Evolutionary conservation across 2,329 filamentous ascomycete genomes (phyloP).

Genomic region (Fusarium agapanthi): DNA sequence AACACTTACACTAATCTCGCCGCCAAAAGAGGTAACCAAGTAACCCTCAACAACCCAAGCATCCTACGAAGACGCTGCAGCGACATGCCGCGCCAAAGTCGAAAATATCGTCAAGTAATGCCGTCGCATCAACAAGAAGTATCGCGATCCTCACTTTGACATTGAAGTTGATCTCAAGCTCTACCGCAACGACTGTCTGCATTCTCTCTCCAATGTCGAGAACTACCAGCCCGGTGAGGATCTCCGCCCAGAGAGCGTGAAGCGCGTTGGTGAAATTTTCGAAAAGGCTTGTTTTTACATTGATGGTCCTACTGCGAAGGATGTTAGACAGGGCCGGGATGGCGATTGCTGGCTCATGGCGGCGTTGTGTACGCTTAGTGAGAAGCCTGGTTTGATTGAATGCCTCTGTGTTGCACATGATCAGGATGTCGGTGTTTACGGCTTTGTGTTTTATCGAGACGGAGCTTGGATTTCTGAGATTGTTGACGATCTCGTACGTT

Average conservation of each 20-base stretch:
- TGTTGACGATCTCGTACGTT: constrained; percentile 62
- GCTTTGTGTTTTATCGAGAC: constrained; percentile 85
- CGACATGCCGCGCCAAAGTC: constrained; percentile 72
- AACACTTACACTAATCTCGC: constrained; percentile 71
- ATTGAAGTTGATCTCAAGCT: constrained; percentile 79
- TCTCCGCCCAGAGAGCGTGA: constrained; percentile 64
- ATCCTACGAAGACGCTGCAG: constrained; percentile 77
- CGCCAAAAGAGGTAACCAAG: constrained; percentile 63
- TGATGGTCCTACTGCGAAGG: constrained; percentile 78
- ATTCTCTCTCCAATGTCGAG: constrained; percentile 52
- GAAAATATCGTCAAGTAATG: constrained; percentile 72
- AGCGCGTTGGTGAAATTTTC: constrained; percentile 79
- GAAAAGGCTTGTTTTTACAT: constrained; percentile 80
- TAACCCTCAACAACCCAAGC: constrained; percentile 66
- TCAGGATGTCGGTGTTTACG: constrained; percentile 80
- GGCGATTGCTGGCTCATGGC: constrained; percentile 91
- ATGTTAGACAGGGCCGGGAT: constrained; percentile 79
- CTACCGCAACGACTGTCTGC: constrained; percentile 59
- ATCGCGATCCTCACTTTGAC: constrained; percentile 87
- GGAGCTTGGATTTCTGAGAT: constrained; percentile 74
- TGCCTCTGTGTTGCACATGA: constrained; percentile 77
- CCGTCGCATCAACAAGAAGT: constrained; percentile 82
- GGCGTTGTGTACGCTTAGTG: constrained; percentile 78
- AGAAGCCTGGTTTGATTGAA: constrained; percentile 76
- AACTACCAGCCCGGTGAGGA: constrained; percentile 36